phyloP scores from a whole-genome alignment of 2,329 filamentous ascomycete species.

The Nemania abortiva region DNA sequence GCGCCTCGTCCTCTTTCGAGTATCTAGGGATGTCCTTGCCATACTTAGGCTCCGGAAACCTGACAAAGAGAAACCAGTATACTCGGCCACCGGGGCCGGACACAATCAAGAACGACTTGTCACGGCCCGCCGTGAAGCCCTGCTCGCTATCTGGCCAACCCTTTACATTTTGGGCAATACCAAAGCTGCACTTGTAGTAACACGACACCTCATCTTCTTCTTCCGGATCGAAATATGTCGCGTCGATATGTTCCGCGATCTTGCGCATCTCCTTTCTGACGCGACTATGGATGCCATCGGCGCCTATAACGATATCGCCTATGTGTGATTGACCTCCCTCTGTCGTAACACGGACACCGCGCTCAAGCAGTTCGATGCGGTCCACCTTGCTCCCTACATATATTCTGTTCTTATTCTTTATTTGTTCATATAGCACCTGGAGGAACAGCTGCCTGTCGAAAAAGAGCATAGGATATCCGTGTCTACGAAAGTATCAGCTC shows the following conservation, averaged over 20 bases:
- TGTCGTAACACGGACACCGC: slow-evolving; percentile 50
- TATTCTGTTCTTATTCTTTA: slow-evolving; percentile 53
- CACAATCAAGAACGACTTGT: too few species aligned
- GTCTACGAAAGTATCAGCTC: slow-evolving; percentile 31
- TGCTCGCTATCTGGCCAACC: too few species aligned
- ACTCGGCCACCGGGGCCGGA: slow-evolving; percentile 36
- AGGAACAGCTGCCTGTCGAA: slow-evolving; percentile 55
- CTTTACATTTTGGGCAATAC: slow-evolving; percentile 44
- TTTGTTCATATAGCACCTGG: slow-evolving; percentile 51
- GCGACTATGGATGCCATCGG: slow-evolving; percentile 48
- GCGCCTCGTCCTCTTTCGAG: slow-evolving; percentile 50
- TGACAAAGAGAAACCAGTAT: slow-evolving; percentile 55
- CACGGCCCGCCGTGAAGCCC: too few species aligned
- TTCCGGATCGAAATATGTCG: slow-evolving; percentile 32
- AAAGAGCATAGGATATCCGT: slow-evolving; percentile 53
- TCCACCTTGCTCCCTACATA: slow-evolving; percentile 48
- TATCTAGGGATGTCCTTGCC: slow-evolving; percentile 52
- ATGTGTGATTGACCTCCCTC: slow-evolving; percentile 55
- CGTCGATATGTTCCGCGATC: slow-evolving; percentile 45
- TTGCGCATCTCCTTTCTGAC: slow-evolving; percentile 51
- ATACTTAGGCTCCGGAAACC: slow-evolving; percentile 47
- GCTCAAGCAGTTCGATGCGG: slow-evolving; percentile 43
- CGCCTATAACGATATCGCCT: slow-evolving; percentile 49
- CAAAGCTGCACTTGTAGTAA: slow-evolving; percentile 55
- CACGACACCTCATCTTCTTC: slow-evolving; percentile 36